A percentile compares a stretch with the other conserved stretches of the same genome.
Conservation (phyloP, 306 rosid genomes). For the Cyclanthera cordifolia region DNA sequence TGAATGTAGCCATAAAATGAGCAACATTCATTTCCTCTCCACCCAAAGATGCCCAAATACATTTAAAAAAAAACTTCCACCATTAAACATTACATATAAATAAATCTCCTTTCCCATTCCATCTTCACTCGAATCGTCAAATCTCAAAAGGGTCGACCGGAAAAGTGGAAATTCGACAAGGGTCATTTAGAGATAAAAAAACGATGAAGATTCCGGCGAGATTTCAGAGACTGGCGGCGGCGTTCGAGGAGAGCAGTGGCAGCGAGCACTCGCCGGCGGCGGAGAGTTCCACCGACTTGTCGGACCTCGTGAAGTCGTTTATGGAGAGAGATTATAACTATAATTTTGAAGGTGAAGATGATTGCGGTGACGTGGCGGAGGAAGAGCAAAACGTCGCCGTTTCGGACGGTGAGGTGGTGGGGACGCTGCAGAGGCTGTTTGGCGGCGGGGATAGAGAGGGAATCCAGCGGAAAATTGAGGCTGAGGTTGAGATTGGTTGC, state of each 20-base stretch:
- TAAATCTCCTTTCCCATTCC: neutral
- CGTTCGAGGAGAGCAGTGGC: constrained; percentile 79
- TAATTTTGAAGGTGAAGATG: neutral
- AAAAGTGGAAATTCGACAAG: neutral
- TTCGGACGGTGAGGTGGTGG: constrained; percentile 26
- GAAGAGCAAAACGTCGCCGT: constrained; percentile 20
- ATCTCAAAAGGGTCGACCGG: neutral
- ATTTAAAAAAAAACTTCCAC: neutral
- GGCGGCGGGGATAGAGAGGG: constrained; percentile 12
- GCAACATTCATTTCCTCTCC: neutral
- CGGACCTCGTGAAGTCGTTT: constrained; percentile 68
- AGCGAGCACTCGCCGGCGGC: constrained; percentile 71
- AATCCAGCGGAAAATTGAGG: constrained; percentile 24
- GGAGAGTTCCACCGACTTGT: constrained; percentile 46
- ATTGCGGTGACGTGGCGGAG: constrained; percentile 3
- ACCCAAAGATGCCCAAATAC: constrained; percentile 1
- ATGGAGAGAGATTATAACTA: constrained; percentile 34
- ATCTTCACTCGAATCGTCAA: neutral
- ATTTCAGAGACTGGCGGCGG: constrained; percentile 58
- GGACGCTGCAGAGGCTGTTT: constrained; percentile 26
- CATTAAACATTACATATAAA: neutral
- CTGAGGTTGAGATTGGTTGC: constrained; percentile 29
- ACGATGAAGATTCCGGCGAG: constrained; percentile 39
- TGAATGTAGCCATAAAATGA: neutral
- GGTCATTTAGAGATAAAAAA: neutral